Percentiles rank a stretch among this genome's conserved stretches.
Conservation (phyloP, 768 basidiomycete species). For the Cyclocybe aegerita region DNA sequence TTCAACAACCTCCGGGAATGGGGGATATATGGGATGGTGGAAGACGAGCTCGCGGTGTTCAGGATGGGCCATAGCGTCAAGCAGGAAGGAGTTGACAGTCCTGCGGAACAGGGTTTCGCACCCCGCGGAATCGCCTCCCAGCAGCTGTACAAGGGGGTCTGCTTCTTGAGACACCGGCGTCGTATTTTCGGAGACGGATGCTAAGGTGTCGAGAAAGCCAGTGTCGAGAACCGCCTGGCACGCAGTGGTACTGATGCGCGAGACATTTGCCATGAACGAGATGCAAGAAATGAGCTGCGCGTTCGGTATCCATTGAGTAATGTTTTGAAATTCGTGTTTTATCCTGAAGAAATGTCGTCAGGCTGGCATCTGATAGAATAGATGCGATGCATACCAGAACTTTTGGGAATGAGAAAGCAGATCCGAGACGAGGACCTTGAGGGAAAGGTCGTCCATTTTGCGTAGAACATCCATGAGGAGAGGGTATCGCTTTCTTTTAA, state of each 20-base stretch:
- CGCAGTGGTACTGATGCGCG: not conserved
- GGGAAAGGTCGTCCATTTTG: not conserved
- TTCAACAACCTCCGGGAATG: not conserved
- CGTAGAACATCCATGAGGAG: conserved; percentile 1
- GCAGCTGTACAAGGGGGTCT: not conserved
- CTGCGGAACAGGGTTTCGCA: not conserved
- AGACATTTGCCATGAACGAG: conserved; percentile 1
- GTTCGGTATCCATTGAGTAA: no score
- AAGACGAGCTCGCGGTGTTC: conserved; percentile 8
- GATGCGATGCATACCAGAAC: not conserved
- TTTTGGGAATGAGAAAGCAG: conserved; percentile 1
- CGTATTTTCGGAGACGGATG: not conserved
- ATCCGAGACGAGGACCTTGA: conserved; percentile 1
- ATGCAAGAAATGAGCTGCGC: not conserved
- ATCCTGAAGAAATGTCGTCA: no score
- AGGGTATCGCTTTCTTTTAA: conserved; percentile 1
- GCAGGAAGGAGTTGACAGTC: conserved; percentile 1
- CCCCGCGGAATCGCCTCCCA: no score
- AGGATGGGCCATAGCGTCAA: conserved; percentile 8
- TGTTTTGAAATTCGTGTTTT: no score
- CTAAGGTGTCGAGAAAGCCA: not conserved
- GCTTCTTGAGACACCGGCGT: not conserved
- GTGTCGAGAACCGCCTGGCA: conserved; percentile 1
- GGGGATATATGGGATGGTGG: conserved; percentile 7
- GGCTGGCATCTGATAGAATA: no score